Base-by-base conservation (phyloP, 139 green algal genomes). In the Asterochloris erici region DNA sequence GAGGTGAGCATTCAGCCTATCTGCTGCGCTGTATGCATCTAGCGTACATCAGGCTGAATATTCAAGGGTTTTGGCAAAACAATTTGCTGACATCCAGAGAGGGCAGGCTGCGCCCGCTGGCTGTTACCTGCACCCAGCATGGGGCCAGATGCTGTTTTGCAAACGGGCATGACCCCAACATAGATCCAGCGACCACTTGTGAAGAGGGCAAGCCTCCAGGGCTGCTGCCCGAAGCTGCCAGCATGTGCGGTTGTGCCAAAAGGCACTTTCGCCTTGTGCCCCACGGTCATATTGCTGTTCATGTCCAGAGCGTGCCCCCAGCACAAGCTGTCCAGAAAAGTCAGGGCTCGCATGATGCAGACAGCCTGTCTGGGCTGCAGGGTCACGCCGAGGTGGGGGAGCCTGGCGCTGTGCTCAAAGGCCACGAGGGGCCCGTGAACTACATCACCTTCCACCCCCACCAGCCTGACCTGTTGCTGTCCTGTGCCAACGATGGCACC, bases 401-500 rank as follows among this genome's bases (percentile, higher is more conserved):
- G 54, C 93, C 90, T 0, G 82, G 93, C 23, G 81, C 87, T 0
- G 86, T 96, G 16, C 86, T 97, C 19, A 62, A 83, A 21, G 93
- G 93, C 54, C 94, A 97, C 75, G 69, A 68, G 15, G 84, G 38
- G 1, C 28, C 84, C 10, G 82, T 95, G 0, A 92, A 87, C 6
- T 93, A 87, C 68, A 82, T 97, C 13, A 86, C 94, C 74, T 97
- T 97, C 86, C 85, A 84, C 83, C 90, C 86, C 24, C 74, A 24
- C 9, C 38, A 90, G 10, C 86, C 86, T 0, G 68, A 85, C 2
- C 88, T 82, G 11, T 85, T 96, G 78, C 81, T 97, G n/a, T 96
- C 93, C 26, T 88, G 88, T 27, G 92, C 87, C 47, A 88, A 86
- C 2, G 94, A 97, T 79, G 92, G 93, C 82, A 95, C 88, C 81